These are phyloP conservation scores for Coemansia sp. DNA, from an alignment of 192 early-diverging fungal species.

Conservation along the genomic window DNA sequence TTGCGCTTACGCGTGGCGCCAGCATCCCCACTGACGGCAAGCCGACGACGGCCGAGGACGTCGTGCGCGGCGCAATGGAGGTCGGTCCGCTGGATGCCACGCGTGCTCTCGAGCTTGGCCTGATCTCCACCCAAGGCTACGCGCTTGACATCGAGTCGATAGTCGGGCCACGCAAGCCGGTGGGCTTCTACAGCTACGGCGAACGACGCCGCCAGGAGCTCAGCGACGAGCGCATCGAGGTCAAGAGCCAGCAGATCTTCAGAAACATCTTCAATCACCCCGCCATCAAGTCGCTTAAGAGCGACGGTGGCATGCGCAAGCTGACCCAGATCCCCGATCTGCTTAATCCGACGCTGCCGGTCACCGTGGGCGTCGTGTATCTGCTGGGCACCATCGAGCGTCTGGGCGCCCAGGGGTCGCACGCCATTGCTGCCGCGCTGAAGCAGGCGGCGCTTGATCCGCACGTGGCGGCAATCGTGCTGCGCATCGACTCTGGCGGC, in stretches of 20 bases:
- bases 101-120: constrained; percentile 51
- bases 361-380: constrained; percentile 66
- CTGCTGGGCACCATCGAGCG: constrained; percentile 58
- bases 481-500: constrained; percentile 71
- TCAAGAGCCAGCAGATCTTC: background rate
- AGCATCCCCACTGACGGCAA: constrained; percentile 3
- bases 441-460: constrained; percentile 57
- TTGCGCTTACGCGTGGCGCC: constrained; percentile 40
- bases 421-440: constrained; percentile 51
- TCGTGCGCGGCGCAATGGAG: constrained; percentile 55
- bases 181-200: constrained; percentile 9
- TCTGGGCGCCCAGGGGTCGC: constrained; percentile 43
- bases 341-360: background rate
- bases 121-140: constrained; percentile 58
- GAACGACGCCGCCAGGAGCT: constrained; percentile 7
- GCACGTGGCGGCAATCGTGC: constrained; percentile 57
- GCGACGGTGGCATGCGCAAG: background rate
- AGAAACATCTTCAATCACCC: background rate
- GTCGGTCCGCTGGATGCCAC: constrained; percentile 55
- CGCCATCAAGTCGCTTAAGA: background rate
- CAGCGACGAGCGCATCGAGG: background rate
- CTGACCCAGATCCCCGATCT: background rate
- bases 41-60: constrained; percentile 10
- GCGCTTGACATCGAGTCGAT: constrained; percentile 46
- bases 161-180: constrained; percentile 22